Evolutionary conservation across 2,329 filamentous ascomycete species (phyloP).

Genomic region (Xylariaceae sp.): DNA sequence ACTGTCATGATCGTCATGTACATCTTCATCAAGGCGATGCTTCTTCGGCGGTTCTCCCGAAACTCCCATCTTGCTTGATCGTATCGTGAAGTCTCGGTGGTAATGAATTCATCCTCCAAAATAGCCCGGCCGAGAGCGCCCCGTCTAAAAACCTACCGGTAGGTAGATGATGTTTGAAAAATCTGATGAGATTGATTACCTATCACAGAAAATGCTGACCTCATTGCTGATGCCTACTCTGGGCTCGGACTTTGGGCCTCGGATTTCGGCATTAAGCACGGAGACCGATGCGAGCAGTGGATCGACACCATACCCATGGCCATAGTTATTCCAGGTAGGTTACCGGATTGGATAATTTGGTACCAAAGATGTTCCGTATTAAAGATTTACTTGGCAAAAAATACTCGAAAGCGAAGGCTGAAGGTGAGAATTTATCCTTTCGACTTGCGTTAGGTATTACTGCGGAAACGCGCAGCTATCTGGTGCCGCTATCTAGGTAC

Average conservation of each 20-base stretch:
- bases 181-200: conserved; percentile 19
- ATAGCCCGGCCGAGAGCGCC: not conserved
- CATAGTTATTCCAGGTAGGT: too few relatives aligned
- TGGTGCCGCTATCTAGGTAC: too few relatives aligned
- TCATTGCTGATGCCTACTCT: not conserved
- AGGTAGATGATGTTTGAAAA: conserved; percentile 15
- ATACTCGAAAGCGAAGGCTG: too few relatives aligned
- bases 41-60: conserved; percentile 9
- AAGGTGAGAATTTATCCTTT: too few relatives aligned
- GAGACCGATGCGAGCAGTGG: not conserved
- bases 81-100: not conserved
- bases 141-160: not conserved
- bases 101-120: not conserved
- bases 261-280: conserved; percentile 16
- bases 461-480: too few relatives aligned
- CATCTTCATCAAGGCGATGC: conserved; percentile 18
- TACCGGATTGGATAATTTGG: too few relatives aligned
- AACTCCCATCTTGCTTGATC: conserved; percentile 14
- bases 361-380: too few relatives aligned
- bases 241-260: conserved; percentile 16
- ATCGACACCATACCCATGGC: too few relatives aligned
- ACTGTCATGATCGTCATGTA: conserved; percentile 26
- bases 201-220: not conserved
- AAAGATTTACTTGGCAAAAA: too few relatives aligned
- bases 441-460: too few relatives aligned